phyloP scores from a whole-genome alignment of 2,329 filamentous ascomycete genomes.

The Tympanopsis confertula region DNA sequence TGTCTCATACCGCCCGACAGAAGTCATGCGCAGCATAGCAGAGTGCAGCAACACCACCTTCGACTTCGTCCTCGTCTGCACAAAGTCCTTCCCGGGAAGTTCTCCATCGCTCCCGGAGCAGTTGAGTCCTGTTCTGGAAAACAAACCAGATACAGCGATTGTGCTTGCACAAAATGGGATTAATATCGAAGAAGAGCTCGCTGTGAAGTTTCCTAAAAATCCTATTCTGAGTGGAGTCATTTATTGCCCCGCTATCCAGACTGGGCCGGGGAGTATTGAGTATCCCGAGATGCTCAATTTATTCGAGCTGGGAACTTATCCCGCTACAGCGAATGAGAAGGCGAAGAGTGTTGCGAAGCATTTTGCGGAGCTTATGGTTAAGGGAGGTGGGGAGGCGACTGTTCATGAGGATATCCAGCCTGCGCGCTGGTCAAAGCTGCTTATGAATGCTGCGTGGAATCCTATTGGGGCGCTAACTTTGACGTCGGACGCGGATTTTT shows the following conservation, averaged over 20 bases:
- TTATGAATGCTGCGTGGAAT: constrained; percentile 44
- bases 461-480: constrained; percentile 39
- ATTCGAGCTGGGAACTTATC: constrained; percentile 37
- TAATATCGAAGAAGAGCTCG: constrained; percentile 38
- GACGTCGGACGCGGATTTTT: constrained; percentile 31
- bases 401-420: constrained; percentile 35
- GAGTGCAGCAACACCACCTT: too few species aligned
- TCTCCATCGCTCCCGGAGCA: constrained; percentile 12
- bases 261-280: constrained; percentile 29
- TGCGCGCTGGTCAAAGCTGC: constrained; percentile 40
- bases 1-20: too few species aligned
- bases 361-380: constrained; percentile 27
- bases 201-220: constrained; percentile 29
- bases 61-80: constrained; percentile 14
- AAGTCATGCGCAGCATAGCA: too few species aligned
- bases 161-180: constrained; percentile 48
- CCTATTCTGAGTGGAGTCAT: constrained; percentile 38
- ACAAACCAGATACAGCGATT: constrained; percentile 30
- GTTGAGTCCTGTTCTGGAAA: constrained; percentile 11
- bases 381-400: constrained; percentile 27
- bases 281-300: constrained; percentile 29
- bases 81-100: constrained; percentile 13
- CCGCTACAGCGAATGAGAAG: constrained; percentile 13
- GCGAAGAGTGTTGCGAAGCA: constrained; percentile 15
- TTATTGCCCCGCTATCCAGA: constrained; percentile 39